phyloP scores from a whole-genome alignment of 805 yeast genomes.

The Lachancea kluyveri region DNA sequence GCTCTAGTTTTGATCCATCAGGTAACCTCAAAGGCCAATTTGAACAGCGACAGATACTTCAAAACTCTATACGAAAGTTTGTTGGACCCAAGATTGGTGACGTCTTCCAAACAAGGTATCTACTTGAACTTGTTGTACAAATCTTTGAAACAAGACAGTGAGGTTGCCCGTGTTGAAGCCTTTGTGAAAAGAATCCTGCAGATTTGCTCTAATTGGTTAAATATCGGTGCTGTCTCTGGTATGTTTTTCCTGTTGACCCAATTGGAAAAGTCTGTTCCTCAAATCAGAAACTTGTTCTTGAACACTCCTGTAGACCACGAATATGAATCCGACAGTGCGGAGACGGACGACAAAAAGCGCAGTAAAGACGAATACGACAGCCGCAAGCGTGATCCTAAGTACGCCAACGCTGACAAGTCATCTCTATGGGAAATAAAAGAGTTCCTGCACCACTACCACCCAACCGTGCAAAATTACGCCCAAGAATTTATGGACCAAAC shows the following conservation, averaged over 20 bases:
- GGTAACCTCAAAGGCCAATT: conserved; percentile 55
- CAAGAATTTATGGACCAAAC: conserved; percentile 47
- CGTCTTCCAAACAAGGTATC: conserved; percentile 90
- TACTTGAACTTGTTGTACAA: conserved; percentile 82
- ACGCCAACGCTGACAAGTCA: conserved; percentile 75
- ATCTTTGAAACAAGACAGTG: conserved; percentile 68
- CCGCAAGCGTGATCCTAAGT: conserved; percentile 86
- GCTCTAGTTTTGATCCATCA: conserved; percentile 83
- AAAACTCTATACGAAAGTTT: conserved; percentile 86
- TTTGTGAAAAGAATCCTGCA: conserved; percentile 89
- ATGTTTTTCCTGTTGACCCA: conserved; percentile 70
- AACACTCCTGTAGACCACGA: conserved; percentile 49
- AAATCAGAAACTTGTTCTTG: conserved; percentile 54
- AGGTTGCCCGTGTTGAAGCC: conserved; percentile 64
- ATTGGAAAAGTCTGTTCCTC: conserved; percentile 57
- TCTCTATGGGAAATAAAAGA: conserved; percentile 83
- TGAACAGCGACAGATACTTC: conserved; percentile 65
- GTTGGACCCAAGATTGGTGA: conserved; percentile 73
- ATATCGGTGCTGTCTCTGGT: conserved; percentile 83
- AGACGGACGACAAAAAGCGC: conserved; percentile 31
- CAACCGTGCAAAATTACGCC: conserved; percentile 82
- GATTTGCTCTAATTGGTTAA: conserved; percentile 77
- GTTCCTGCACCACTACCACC: conserved; percentile 81
- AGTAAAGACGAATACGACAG: conserved; percentile 55
- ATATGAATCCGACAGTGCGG: conserved; percentile 42